These are phyloP conservation scores for Penicillium sp. DNA, from an alignment of 2,329 filamentous ascomycete genomes.

Conservation along the genomic window DNA sequence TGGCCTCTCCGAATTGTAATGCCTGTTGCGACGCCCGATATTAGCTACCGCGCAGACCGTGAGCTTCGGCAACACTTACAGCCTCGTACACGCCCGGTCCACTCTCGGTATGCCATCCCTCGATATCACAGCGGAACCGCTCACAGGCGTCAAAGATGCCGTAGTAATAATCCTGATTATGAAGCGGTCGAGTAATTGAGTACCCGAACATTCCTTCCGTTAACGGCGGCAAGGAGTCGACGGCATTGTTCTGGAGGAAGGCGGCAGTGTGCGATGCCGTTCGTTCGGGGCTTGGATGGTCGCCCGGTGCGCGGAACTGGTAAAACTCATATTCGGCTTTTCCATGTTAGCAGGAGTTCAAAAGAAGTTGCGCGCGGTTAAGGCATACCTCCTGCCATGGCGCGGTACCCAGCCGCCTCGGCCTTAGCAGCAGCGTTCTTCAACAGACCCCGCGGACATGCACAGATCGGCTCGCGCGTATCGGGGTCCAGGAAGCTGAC, in stretches of 20 bases:
- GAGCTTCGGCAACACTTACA: constrained; percentile 40
- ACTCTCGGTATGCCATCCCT: constrained; percentile 94
- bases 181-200: constrained; percentile 76
- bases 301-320: constrained; percentile 69
- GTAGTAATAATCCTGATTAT: constrained; percentile 92
- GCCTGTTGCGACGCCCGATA: constrained; percentile 44
- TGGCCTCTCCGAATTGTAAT: constrained; percentile 82
- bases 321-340: constrained; percentile 93
- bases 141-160: constrained; percentile 75
- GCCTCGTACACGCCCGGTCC: constrained; percentile 95
- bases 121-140: constrained; percentile 73
- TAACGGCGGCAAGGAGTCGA: constrained; percentile 67
- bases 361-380: background rate
- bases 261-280: constrained; percentile 66
- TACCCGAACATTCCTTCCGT: constrained; percentile 97
- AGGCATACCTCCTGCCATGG: constrained; percentile 75
- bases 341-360: constrained; percentile 6
- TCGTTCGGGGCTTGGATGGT: constrained; percentile 48
- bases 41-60: background rate
- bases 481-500: constrained; percentile 81
- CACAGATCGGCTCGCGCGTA: constrained; percentile 64
- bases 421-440: constrained; percentile 65
- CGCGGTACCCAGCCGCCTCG: constrained; percentile 64
- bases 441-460: constrained; percentile 74
- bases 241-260: constrained; percentile 69